Conservation (phyloP, 1,139 yeast species). For the Meyerozyma athensensis region DNA sequence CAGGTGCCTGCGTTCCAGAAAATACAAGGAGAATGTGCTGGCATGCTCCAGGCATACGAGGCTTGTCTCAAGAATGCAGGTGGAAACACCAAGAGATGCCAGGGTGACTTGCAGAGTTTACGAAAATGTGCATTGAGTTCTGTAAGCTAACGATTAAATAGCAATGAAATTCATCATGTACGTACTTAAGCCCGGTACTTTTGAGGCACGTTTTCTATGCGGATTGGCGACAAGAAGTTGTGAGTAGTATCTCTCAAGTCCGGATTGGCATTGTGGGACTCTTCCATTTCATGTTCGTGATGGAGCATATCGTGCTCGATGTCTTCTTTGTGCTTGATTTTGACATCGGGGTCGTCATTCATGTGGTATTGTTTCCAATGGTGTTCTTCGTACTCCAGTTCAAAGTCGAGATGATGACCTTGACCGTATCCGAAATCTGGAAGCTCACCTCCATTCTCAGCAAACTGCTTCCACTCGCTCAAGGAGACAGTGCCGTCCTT, state of each 20-base stretch:
- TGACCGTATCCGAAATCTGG: conserved; percentile 95
- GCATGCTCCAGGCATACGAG: conserved; percentile 54
- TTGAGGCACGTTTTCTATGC: conserved; percentile 31
- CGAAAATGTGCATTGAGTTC: conserved; percentile 11
- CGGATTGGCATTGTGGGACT: conserved; percentile 51
- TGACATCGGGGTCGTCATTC: conserved; percentile 76
- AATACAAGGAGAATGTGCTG: conserved; percentile 55
- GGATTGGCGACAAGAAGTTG: conserved; percentile 29
- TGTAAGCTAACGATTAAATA: neutral
- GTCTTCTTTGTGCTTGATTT: conserved; percentile 79
- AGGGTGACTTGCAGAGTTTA: conserved; percentile 12
- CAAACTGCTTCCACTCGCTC: conserved; percentile 71
- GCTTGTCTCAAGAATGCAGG: conserved; percentile 45
- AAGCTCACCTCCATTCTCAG: conserved; percentile 59
- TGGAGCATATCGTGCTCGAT: conserved; percentile 84
- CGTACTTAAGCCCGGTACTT: conserved; percentile 27
- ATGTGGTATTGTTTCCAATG: conserved; percentile 90
- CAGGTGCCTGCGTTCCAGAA: conserved; percentile 61
- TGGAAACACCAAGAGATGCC: conserved; percentile 34
- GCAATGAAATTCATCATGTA: too few species aligned
- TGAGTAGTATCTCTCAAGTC: conserved; percentile 34
- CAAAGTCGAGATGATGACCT: conserved; percentile 97
- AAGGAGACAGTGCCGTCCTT: conserved; percentile 60
- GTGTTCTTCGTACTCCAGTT: conserved; percentile 87
- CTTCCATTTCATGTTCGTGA: conserved; percentile 81